Evolutionary conservation across 2,329 filamentous ascomycete species (phyloP).

Genomic region (Colletotrichum viniferum): DNA sequence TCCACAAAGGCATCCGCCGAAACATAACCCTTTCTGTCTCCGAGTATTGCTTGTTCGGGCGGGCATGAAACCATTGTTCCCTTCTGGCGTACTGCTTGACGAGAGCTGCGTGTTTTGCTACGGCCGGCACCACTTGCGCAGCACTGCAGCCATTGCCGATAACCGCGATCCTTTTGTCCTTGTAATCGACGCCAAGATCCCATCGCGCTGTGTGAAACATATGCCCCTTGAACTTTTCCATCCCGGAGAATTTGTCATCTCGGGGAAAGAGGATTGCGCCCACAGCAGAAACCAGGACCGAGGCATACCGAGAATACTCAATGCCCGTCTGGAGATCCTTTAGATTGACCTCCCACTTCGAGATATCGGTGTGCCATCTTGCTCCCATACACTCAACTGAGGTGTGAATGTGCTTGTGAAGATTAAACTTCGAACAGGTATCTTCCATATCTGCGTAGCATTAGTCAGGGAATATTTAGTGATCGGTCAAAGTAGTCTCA

Average conservation of each 20-base stretch:
- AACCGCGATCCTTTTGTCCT: conserved; percentile 36
- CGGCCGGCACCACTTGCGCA: conserved; percentile 37
- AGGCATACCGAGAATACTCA: conserved; percentile 20
- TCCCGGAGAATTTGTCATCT: conserved; percentile 29
- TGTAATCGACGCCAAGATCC: conserved; percentile 31
- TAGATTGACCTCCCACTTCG: conserved; percentile 25
- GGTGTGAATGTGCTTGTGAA: conserved; percentile 26
- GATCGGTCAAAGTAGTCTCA: background rate
- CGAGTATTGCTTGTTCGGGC: conserved; percentile 23
- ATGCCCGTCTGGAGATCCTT: conserved; percentile 21
- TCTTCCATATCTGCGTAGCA: conserved; percentile 15
- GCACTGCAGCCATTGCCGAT: conserved; percentile 42
- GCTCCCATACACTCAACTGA: conserved; percentile 26
- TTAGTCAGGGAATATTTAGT: background rate
- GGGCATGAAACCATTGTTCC: conserved; percentile 27
- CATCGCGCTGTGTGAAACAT: conserved; percentile 39
- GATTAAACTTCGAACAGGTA: conserved; percentile 25
- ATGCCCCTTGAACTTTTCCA: conserved; percentile 35
- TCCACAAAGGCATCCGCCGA: conserved; percentile 25
- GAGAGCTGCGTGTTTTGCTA: conserved; percentile 24
- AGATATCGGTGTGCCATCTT: conserved; percentile 20
- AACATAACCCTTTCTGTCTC: conserved; percentile 25
- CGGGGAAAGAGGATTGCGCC: conserved; percentile 28
- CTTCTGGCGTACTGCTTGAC: conserved; percentile 26
- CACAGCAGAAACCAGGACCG: conserved; percentile 31